These are phyloP conservation scores for Eucalyptus sideroxylon DNA, from an alignment of 345 rosid species.

Conservation along the genomic window DNA sequence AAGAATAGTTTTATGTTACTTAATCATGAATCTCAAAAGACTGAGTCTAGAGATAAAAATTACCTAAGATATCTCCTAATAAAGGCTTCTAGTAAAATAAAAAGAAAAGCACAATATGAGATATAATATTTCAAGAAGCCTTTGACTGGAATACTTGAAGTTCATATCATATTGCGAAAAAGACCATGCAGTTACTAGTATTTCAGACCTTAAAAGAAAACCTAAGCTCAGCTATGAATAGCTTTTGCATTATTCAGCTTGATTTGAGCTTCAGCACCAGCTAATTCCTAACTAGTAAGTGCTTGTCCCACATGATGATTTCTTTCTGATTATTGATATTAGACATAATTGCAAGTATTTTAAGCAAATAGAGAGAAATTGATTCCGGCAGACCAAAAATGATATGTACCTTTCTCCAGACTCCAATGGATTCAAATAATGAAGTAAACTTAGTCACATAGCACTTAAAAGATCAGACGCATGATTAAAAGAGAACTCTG, in stretches of 20 bases:
- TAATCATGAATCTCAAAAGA: background rate
- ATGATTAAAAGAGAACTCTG: background rate
- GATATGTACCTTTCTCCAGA: background rate
- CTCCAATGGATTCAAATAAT: background rate
- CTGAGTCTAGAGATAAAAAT: background rate
- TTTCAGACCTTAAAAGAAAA: background rate
- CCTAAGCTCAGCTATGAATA: background rate
- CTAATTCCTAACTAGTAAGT: background rate
- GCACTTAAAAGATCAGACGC: background rate
- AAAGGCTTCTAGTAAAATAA: background rate
- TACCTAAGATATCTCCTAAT: background rate
- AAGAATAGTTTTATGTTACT: background rate
- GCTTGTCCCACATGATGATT: background rate
- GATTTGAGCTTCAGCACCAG: background rate
- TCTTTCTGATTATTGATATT: background rate
- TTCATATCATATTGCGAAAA: background rate
- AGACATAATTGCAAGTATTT: background rate
- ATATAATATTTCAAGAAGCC: background rate
- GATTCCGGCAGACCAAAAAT: background rate
- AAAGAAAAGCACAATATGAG: background rate
- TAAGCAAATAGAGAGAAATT: background rate
- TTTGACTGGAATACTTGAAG: background rate
- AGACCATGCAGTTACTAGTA: background rate
- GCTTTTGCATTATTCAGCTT: background rate
- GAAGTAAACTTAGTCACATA: background rate